These are phyloP conservation scores for Arxiozyma telluris DNA, from an alignment of 1,139 yeast species.

Conservation along the genomic window DNA sequence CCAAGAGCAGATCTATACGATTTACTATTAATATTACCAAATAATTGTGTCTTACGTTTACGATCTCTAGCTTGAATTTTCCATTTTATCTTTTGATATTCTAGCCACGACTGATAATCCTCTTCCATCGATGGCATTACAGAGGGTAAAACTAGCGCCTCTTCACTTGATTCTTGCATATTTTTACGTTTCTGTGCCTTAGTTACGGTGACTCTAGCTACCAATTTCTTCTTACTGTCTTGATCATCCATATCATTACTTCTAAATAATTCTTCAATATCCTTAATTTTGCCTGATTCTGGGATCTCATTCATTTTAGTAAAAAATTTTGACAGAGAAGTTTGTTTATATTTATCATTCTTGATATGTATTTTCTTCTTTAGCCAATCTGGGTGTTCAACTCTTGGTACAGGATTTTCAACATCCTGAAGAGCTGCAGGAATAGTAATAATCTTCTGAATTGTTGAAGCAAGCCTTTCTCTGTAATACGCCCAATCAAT, in stretches of 20 bases:
- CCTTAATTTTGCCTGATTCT: slow-evolving; percentile 37
- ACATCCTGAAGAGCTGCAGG: slow-evolving; percentile 94
- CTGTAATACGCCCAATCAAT: slow-evolving; percentile 91
- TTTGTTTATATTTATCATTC: slow-evolving; percentile 66
- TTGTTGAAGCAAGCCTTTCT: slow-evolving; percentile 85
- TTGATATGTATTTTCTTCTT: slow-evolving; percentile 49
- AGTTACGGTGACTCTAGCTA: slow-evolving; percentile 46
- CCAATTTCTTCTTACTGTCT: slow-evolving; percentile 22
- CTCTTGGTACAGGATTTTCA: slow-evolving; percentile 90
- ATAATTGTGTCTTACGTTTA: slow-evolving; percentile 61
- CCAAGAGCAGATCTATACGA: slow-evolving; percentile 48
- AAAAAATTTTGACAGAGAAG: slow-evolving; percentile 54
- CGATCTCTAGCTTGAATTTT: slow-evolving; percentile 60
- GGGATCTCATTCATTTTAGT: slow-evolving; percentile 30
- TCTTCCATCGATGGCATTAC: slow-evolving; percentile 63
- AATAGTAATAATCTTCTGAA: slow-evolving; percentile 89
- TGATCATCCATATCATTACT: slow-evolving; percentile 18
- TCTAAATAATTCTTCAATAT: slow-evolving; percentile 69
- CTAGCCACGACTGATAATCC: slow-evolving; percentile 70
- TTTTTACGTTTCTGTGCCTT: slow-evolving; percentile 29
- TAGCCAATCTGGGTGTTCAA: slow-evolving; percentile 93
- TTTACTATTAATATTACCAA: slow-evolving; percentile 55
- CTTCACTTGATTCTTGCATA: slow-evolving; percentile 35
- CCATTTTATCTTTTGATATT: slow-evolving; percentile 84
- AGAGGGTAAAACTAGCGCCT: slow-evolving; percentile 42